phyloP scores from a whole-genome alignment of 768 basidiomycete genomes.

The Melanogaster broomeanus region DNA sequence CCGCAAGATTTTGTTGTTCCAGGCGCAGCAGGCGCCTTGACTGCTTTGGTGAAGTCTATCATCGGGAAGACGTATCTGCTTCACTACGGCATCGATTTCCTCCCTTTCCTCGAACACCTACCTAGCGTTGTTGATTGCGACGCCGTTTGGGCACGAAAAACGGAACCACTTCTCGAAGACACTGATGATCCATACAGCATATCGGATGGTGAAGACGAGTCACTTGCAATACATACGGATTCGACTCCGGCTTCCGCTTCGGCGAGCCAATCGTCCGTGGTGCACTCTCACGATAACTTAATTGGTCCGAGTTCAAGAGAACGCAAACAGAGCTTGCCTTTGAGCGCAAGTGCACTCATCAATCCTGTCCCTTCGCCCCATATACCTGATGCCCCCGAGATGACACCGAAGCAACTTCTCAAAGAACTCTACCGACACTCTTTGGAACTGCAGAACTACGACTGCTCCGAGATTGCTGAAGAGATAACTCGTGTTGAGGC shows the following conservation, averaged over 20 bases:
- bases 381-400: constrained; percentile 36
- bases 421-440: constrained; percentile 64
- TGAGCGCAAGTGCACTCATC: constrained; percentile 47
- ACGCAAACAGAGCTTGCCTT: constrained; percentile 69
- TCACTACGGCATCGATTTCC: constrained; percentile 82
- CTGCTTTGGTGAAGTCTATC: constrained; percentile 77
- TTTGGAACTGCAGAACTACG: constrained; percentile 53
- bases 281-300: constrained; percentile 23
- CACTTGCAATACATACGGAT: constrained; percentile 31
- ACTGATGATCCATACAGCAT: constrained; percentile 61
- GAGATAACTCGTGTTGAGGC: constrained; percentile 82
- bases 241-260: constrained; percentile 33
- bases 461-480: constrained; percentile 72
- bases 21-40: constrained; percentile 70
- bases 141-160: constrained; percentile 71
- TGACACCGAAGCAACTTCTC: constrained; percentile 56
- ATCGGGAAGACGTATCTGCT: constrained; percentile 78
- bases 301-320: constrained; percentile 44
- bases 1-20: constrained; percentile 79
- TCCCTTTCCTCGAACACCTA: constrained; percentile 75
- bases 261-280: constrained; percentile 21
- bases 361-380: constrained; percentile 33
- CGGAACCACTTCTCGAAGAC: constrained; percentile 56
- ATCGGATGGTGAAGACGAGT: constrained; percentile 55
- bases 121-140: constrained; percentile 68